Evolutionary conservation across 148 eudicot species (phyloP).

Genomic region (Camellia granthamiana): DNA sequence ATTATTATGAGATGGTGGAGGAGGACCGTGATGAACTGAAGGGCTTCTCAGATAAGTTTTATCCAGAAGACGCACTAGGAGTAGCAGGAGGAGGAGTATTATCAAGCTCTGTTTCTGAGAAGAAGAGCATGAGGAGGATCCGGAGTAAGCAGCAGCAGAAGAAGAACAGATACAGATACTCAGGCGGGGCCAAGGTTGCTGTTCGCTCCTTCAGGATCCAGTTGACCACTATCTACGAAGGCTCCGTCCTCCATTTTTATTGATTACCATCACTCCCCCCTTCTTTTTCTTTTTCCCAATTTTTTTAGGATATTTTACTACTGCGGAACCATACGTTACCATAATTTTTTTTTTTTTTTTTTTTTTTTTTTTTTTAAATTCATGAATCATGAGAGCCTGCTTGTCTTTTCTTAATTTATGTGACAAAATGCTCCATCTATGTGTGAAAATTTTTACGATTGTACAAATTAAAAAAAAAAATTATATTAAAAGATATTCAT

Average conservation of each 20-base stretch:
- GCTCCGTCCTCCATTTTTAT: conserved; percentile 23
- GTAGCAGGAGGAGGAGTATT: not conserved
- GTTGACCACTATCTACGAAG: conserved; percentile 40
- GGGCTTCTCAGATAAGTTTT: not conserved
- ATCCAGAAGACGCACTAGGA: not conserved
- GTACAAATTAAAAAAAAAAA: too few relatives aligned
- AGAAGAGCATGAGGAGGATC: conserved; percentile 8
- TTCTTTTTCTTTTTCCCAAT: not conserved
- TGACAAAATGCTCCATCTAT: too few relatives aligned
- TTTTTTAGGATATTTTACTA: not conserved
- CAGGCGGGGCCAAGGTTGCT: conserved; percentile 31
- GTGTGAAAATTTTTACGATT: too few relatives aligned
- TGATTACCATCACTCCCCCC: not conserved
- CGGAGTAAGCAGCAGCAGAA: too few relatives aligned
- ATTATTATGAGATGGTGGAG: not conserved
- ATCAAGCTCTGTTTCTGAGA: conserved; percentile 30
- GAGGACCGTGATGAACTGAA: not conserved
- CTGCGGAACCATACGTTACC: not conserved
- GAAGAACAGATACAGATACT: conserved; percentile 16
- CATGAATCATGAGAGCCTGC: too few relatives aligned
- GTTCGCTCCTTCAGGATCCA: conserved; percentile 38
- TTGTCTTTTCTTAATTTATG: too few relatives aligned
- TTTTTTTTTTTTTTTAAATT: too few relatives aligned
- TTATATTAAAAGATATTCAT: too few relatives aligned
- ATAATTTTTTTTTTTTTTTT: too few relatives aligned